Percentiles rank a stretch among this genome's conserved stretches.
Conservation (phyloP, 2,329 filamentous ascomycete species). For the Aureobasidium pullulans region DNA sequence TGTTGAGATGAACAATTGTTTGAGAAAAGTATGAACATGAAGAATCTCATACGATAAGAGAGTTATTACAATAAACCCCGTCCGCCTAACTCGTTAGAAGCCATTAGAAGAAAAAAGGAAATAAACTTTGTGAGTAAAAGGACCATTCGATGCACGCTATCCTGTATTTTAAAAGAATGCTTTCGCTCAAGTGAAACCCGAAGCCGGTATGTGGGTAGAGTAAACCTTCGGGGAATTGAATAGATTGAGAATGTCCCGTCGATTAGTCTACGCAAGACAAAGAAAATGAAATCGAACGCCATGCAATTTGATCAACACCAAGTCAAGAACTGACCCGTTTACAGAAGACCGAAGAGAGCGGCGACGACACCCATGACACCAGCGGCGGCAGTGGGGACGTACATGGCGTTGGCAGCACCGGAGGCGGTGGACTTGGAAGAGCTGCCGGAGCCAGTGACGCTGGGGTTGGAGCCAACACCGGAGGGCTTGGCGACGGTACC, state of each 20-base stretch:
- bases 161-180: constrained; percentile 13
- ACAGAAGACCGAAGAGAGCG: constrained; percentile 40
- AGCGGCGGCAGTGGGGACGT: constrained; percentile 33
- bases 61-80: constrained; percentile 12
- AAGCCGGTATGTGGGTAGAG: constrained; percentile 3
- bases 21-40: constrained; percentile 8
- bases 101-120: constrained; percentile 13
- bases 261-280: constrained; percentile 34
- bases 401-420: constrained; percentile 33
- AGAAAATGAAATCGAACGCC: constrained; percentile 31
- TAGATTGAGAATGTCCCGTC: constrained; percentile 18
- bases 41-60: constrained; percentile 9
- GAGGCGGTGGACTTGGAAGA: constrained; percentile 19
- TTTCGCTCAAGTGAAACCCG: constrained; percentile 2
- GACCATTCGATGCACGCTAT: constrained; percentile 14
- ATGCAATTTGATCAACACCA: constrained; percentile 19
- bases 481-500: constrained; percentile 32
- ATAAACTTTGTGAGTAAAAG: constrained; percentile 6
- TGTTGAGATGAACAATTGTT: background rate
- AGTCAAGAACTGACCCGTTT: constrained; percentile 23
- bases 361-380: constrained; percentile 41
- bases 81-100: constrained; percentile 12
- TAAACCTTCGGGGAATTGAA: constrained; percentile 4
- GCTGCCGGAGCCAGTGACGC: constrained; percentile 25
- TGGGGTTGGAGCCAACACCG: constrained; percentile 29